Conservation (phyloP, 192 early-diverging fungal species). For the Rhizophagus sp. region DNA sequence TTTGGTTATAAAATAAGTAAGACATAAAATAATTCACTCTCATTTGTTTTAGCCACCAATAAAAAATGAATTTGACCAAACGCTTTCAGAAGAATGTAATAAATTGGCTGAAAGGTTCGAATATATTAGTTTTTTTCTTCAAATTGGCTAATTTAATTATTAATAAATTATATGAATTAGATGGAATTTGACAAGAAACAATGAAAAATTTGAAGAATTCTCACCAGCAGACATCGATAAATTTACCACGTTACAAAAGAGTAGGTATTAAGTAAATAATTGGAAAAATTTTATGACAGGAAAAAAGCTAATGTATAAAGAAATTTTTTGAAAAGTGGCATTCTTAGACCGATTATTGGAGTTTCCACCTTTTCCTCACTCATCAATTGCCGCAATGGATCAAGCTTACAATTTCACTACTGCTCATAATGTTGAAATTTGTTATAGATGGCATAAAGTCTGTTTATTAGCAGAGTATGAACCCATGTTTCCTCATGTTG, state of each 20-base stretch:
- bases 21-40: no score
- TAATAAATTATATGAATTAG: background rate
- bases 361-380: conserved; percentile 56
- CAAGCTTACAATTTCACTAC: conserved; percentile 67
- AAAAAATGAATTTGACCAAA: conserved; percentile 69
- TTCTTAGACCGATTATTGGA: conserved; percentile 80
- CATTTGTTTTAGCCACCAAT: conserved; percentile 12
- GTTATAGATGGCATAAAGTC: conserved; percentile 83
- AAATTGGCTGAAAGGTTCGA: conserved; percentile 66
- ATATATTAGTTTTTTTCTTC: background rate
- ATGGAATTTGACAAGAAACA: conserved; percentile 66
- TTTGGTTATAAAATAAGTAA: background rate
- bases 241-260: conserved; percentile 76
- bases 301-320: background rate
- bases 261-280: conserved; percentile 23
- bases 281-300: background rate
- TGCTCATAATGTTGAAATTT: conserved; percentile 82
- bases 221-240: conserved; percentile 59
- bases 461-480: conserved; percentile 78
- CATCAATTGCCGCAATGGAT: conserved; percentile 68
- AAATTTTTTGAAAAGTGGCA: conserved; percentile 49
- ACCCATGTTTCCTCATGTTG: conserved; percentile 72
- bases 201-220: conserved; percentile 55
- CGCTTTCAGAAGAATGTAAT: conserved; percentile 76
- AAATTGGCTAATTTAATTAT: no score